Evolutionary conservation across 495 filamentous ascomycete genomes (phyloP), one percentile per base, ranked within the genome.

Genomic region (Aspergillus affinis): DNA sequence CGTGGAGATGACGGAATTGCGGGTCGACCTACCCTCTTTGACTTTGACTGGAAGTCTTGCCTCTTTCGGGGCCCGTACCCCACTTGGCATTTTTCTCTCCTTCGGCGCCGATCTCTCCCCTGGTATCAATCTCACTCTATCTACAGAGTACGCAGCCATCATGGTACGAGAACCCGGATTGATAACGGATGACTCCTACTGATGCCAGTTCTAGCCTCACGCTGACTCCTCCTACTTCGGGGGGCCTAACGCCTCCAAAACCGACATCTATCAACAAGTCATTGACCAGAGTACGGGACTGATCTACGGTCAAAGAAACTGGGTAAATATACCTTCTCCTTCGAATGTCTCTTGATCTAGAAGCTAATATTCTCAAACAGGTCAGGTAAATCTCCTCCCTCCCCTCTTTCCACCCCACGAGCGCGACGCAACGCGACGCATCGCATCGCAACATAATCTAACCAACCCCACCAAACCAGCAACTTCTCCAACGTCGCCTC

Each of bases 401-500:
- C 18, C 48, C 32, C 27, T 57, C 55, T 30, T 45, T 36, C 55
- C 45, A 44, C 49, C n/a, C 9, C 54, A 30, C 23, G 41, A 41
- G 61, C 4, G 13, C 20, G n/a, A 41, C 51, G 27, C 46, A 41
- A 62, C 4, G 13, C 20, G n/a, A 41, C 51, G 27, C 23, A 4
- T 26, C 23, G 23, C 23, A 26, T n/a, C n/a, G n/a, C n/a, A 26
- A 26, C 23, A 26, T 7, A 30, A 62, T 32, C 27, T 46, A 51
- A 27, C 21, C 32, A 57, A 60, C 49, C 54, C 4, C 63, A 15
- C n/a, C 26, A 56, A 19, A 6, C 54, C 52, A 95, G 91, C 77
- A 96, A 96, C 73, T 83, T 93, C 58, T 83, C 92, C 62, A 97
- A 96, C 68, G 73, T 88, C 47, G 84, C 92, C 55, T 90, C 92